phyloP scores from a whole-genome alignment of 1,139 yeast species.

The Kurtzmaniella natalensis region DNA sequence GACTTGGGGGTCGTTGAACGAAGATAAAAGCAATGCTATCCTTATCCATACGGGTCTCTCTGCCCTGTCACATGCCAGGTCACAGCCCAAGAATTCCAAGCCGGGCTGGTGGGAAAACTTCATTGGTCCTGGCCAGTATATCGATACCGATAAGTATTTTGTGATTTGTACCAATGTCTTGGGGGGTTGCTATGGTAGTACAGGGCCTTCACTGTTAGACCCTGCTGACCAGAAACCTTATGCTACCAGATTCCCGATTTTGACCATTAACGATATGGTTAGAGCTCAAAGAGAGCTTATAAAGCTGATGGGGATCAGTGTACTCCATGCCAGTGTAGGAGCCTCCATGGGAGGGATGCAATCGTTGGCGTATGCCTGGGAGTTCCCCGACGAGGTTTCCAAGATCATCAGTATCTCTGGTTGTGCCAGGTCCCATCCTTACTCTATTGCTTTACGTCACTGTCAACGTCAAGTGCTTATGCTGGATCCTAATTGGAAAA shows the following conservation, averaged over 20 bases:
- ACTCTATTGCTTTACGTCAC: constrained; percentile 88
- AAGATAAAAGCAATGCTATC: constrained; percentile 62
- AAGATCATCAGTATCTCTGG: constrained; percentile 79
- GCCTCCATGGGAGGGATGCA: constrained; percentile 99
- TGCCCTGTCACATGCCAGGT: constrained; percentile 92
- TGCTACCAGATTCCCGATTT: constrained; percentile 84
- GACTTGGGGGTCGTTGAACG: constrained; percentile 78
- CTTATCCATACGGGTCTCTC: constrained; percentile 87
- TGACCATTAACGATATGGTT: constrained; percentile 86
- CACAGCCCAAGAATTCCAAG: constrained; percentile 63
- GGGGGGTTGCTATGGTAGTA: constrained; percentile 94
- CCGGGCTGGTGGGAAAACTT: constrained; percentile 97
- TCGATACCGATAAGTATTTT: constrained; percentile 79
- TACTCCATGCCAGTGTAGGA: constrained; percentile 78
- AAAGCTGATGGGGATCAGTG: constrained; percentile 54
- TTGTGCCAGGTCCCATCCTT: constrained; percentile 92
- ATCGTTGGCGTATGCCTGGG: constrained; percentile 80
- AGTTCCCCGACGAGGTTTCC: constrained; percentile 72
- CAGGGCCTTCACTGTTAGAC: constrained; percentile 84
- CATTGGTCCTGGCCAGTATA: constrained; percentile 76
- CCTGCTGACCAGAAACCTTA: constrained; percentile 66
- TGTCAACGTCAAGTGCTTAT: constrained; percentile 89
- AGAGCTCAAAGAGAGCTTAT: constrained; percentile 78
- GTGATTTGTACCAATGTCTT: constrained; percentile 85
- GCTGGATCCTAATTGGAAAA: constrained; percentile 93